phyloP scores from a whole-genome alignment of 257 asterid genomes.

The Solanum lignicaule region DNA sequence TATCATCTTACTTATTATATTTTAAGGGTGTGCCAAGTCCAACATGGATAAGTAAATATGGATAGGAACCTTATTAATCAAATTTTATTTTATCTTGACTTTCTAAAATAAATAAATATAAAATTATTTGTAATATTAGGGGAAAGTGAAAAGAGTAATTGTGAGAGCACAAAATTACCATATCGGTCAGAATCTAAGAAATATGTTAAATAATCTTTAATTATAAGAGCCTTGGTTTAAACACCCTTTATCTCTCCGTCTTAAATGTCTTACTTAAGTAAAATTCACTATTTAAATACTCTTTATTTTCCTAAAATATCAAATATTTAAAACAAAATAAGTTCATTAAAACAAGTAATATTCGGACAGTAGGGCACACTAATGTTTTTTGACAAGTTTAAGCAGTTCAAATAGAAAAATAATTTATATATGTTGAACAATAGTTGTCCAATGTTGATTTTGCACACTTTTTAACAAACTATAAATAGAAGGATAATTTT shows the following conservation, averaged over 20 bases:
- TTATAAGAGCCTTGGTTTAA: no score
- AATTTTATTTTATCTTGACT: neutral
- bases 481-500: no score
- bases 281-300: neutral
- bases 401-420: neutral
- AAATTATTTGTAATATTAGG: no score
- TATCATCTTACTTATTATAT: no score
- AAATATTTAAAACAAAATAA: neutral
- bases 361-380: neutral
- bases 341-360: neutral
- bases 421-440: neutral
- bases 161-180: neutral
- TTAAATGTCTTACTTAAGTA: no score
- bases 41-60: neutral
- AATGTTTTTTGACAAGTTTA: neutral
- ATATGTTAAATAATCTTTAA: no score
- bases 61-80: no score
- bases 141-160: neutral
- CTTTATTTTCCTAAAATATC: neutral
- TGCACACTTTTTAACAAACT: no score
- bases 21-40: neutral
- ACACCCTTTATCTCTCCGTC: no score
- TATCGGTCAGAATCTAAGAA: neutral
- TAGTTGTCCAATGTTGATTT: no score
- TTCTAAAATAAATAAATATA: no score